Evolutionary conservation across 78 protist species (phyloP), one percentile per base, ranked within the genome.

Genomic region (Anaeramoeba flamelloides): DNA sequence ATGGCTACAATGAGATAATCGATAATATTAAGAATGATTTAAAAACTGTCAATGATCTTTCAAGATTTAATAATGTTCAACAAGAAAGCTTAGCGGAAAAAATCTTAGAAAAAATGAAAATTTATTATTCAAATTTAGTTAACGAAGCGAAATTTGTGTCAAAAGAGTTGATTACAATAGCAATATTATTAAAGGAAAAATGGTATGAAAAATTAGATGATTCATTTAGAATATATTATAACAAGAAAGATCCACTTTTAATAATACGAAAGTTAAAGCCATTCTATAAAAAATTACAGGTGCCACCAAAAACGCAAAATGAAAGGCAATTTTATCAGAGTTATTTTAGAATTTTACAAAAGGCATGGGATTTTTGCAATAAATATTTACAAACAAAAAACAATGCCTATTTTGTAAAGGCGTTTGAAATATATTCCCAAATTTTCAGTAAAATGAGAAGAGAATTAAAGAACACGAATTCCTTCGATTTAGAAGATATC

Each of bases 201-300:
- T 97, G 99, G 99, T 90, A 91, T 81, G 98, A 94, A 83, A 96
- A 93, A 26, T 39, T 97, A 3, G 99, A 96, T 80, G 98, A 95
- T 81, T 97, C 97, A 1, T 81, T 90, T 4, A 81, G 95, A 30
- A 87, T 84, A 69, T 93, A 87, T 87, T 94, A 91, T 74, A 95
- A 87, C 2, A 93, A 91, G 1, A 83, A 86, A 53, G 80, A 94
- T 84, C 76, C 86, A 2, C 74, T 12, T 17, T 96, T 87, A 40
- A 92, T 92, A 94, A 76, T 89, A 30, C 87, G 3, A 4, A 3
- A 32, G 4, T 3, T 81, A 8, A 17, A 34, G 32, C 77, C 4
- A 3, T 38, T 65, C 32, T 26, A 83, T 26, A 53, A 53, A 17
- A 8, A 26, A 17, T 26, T 53, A 17, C 8, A 26, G 69, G 34